Conservation (phyloP, 2,329 filamentous ascomycete genomes). For the Mycosphaerella arachidis region DNA sequence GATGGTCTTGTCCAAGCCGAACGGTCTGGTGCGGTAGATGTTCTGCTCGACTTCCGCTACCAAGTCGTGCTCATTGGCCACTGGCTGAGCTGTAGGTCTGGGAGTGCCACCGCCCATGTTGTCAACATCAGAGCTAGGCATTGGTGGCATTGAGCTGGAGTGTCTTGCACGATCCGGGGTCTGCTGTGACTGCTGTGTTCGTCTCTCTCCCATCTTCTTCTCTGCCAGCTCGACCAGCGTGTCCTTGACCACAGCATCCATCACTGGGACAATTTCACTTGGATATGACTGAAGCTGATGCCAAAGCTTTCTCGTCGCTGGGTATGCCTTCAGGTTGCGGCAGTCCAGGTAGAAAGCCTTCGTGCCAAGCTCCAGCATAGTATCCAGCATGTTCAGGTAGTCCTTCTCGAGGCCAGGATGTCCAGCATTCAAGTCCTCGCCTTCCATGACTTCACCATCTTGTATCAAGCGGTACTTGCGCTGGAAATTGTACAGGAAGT, state of each 20-base stretch:
- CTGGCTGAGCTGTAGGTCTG: constrained; percentile 34
- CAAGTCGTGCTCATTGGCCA: constrained; percentile 58
- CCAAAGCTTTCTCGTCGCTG: constrained; percentile 88
- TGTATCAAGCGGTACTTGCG: constrained; percentile 90
- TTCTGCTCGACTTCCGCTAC: constrained; percentile 72
- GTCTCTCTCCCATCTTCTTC: constrained; percentile 67
- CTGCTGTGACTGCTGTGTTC: constrained; percentile 32
- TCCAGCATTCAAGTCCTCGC: constrained; percentile 61
- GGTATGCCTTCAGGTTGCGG: constrained; percentile 85
- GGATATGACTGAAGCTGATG: constrained; percentile 92
- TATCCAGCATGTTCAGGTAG: constrained; percentile 79
- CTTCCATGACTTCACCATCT: constrained; percentile 72
- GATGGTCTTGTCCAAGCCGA: constrained; percentile 77
- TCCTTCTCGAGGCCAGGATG: constrained; percentile 72
- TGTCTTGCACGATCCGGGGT: constrained; percentile 34
- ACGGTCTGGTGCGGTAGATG: constrained; percentile 82
- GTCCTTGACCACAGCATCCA: constrained; percentile 93
- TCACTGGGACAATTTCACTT: constrained; percentile 90
- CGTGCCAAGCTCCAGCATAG: constrained; percentile 83
- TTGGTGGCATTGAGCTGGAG: constrained; percentile 68
- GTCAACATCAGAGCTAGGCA: constrained; percentile 72
- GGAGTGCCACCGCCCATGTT: constrained; percentile 32
- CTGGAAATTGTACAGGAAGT: constrained; percentile 87
- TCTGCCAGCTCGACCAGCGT: constrained; percentile 85
- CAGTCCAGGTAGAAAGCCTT: constrained; percentile 83